A percentile compares a stretch with the other conserved stretches of the same genome.
Conservation (phyloP, 1,284 basidiomycete species). For the Volvariella volvacea region DNA sequence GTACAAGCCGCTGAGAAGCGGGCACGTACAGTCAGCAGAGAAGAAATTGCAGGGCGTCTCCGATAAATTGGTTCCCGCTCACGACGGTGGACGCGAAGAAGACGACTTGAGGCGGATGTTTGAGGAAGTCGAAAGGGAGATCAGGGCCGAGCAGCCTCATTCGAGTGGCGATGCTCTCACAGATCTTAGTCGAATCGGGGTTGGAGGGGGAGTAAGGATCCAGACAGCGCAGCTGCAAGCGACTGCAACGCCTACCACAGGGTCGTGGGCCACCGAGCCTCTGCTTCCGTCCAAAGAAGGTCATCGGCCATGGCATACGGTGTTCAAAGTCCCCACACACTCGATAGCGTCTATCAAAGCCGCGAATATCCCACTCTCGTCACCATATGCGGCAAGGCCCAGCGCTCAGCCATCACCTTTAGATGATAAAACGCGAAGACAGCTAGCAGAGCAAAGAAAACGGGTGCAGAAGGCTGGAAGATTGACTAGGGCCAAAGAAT, state of each 20-base stretch:
- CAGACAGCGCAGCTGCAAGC: background rate
- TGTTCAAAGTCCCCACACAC: constrained; percentile 56
- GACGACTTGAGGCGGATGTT: background rate
- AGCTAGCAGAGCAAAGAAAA: constrained; percentile 47
- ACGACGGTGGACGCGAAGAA: background rate
- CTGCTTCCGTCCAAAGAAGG: constrained; percentile 46
- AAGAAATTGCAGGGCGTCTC: constrained; percentile 50
- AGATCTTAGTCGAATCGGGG: constrained; percentile 14
- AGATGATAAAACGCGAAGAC: constrained; percentile 44
- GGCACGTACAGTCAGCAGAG: constrained; percentile 61
- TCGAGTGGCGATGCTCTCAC: background rate
- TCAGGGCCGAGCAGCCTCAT: background rate
- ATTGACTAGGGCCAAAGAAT: constrained; percentile 63
- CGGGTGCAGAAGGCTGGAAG: constrained; percentile 47
- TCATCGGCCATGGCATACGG: constrained; percentile 67
- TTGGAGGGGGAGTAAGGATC: no score
- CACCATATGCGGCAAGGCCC: constrained; percentile 16
- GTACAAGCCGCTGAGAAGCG: constrained; percentile 70
- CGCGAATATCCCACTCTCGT: constrained; percentile 33
- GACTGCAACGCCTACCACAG: constrained; percentile 10
- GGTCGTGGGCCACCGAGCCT: constrained; percentile 38
- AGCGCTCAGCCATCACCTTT: constrained; percentile 16
- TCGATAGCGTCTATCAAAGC: constrained; percentile 44
- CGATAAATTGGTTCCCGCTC: constrained; percentile 24
- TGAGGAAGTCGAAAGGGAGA: background rate